Percentiles rank a stretch among this genome's conserved stretches.
Conservation (phyloP, 768 basidiomycete genomes). For the Lactarius sanguifluus region DNA sequence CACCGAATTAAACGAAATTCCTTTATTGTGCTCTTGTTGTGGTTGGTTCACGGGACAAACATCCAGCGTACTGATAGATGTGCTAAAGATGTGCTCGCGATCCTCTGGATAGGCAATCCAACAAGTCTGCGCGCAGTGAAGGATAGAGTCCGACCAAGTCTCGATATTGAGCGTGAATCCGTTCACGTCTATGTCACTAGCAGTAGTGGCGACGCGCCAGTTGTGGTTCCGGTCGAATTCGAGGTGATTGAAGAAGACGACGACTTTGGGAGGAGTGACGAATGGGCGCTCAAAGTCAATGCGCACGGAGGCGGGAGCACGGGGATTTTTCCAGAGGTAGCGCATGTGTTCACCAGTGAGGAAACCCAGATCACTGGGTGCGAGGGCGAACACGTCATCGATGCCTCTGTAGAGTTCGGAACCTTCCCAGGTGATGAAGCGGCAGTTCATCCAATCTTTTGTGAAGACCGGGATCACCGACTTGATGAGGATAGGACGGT, state of each 20-base stretch:
- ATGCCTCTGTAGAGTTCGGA: background rate
- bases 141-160: background rate
- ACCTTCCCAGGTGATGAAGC: background rate
- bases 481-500: background rate
- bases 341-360: background rate
- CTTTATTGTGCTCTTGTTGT: background rate
- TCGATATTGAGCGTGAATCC: constrained; percentile 1
- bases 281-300: background rate
- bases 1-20: background rate
- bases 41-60: background rate
- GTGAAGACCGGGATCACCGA: background rate
- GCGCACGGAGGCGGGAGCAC: background rate
- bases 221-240: background rate
- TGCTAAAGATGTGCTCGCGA: background rate
- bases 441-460: background rate
- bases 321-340: background rate
- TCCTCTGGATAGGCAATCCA: background rate
- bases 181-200: background rate
- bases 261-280: background rate
- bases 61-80: background rate
- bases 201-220: background rate
- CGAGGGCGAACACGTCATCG: background rate
- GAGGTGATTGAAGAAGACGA: background rate
- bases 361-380: background rate
- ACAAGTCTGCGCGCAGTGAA: background rate